Conservation (phyloP, 176 grass and related monocot genomes). For the Thinopyrum elongatum region DNA sequence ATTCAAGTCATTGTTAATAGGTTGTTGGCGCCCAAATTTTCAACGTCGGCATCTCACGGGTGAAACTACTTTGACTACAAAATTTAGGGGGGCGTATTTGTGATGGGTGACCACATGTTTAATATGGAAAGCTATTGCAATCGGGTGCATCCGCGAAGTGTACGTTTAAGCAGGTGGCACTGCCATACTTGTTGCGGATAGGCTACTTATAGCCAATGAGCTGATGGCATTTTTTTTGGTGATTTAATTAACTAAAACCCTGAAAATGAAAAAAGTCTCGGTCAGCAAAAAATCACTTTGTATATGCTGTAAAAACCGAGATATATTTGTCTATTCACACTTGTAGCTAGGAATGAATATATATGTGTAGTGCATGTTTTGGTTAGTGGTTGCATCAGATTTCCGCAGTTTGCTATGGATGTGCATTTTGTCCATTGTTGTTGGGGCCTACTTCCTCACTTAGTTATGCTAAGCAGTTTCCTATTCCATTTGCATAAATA, state of each 20-base stretch:
- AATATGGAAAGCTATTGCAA: background rate
- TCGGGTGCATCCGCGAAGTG: background rate
- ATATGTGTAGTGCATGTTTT: background rate
- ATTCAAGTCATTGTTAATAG: conserved; percentile 33
- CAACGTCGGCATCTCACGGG: conserved; percentile 24
- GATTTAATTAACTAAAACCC: background rate
- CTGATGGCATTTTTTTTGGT: background rate
- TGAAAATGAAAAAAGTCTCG: background rate
- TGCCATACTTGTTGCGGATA: background rate
- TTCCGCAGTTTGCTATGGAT: background rate
- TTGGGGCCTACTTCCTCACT: conserved; percentile 18
- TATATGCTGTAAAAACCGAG: background rate
- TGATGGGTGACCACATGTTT: background rate
- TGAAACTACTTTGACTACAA: conserved; percentile 59
- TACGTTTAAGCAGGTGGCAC: background rate
- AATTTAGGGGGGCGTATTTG: background rate
- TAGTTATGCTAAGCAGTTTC: conserved; percentile 26
- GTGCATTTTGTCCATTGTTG: conserved; percentile 19
- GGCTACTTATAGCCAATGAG: background rate
- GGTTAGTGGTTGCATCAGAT: conserved; percentile 13
- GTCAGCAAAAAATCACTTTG: background rate
- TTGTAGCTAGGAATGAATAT: background rate
- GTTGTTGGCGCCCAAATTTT: conserved; percentile 31
- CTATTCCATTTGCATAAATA: conserved; percentile 8
- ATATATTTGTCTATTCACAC: background rate